Evolutionary conservation across 169 alveolate genomes (phyloP), one percentile per base, ranked within the genome.

Genomic region (Plasmodium gonderi): DNA sequence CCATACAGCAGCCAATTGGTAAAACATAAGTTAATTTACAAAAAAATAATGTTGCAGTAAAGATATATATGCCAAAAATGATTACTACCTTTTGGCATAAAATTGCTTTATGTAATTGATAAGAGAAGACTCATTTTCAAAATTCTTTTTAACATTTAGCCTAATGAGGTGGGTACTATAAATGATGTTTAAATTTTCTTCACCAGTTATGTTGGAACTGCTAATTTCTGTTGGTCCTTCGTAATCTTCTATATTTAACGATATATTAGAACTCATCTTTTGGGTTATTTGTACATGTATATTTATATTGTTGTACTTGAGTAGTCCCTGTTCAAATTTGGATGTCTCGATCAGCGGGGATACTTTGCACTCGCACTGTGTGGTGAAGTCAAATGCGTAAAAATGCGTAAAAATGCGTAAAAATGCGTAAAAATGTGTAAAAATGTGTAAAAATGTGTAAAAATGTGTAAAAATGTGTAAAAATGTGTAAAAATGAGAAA

Each of bases 231-330:
- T 23, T 11, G 72, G n/a, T 12, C 47, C 26, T 45, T 85, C 92
- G 79, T 76, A 75, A 12, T 85, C 80, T 11, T 74, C 79, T 20
- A 60, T 40, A 26, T 36, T 38, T 6, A 75, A 17, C 5, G 74
- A 38, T 9, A 82, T 31, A 20, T n/a, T 85, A 17, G 92, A 36
- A n/a, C 49, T 85, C 9, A 85, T 65, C 38, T 60, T 85, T 40
- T 85, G 92, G 17, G 23, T 85, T 85, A 85, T 85, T 33, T 85
- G 92, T 14, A 85, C 92, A 23, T 85, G 92, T 7, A 85, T 85
- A 31, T 85, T 85, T 54, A 85, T 85, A 38, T 85, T 65, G 14
- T 44, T 75, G 40, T 85, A 85, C 45, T 51, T 85, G 49, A 75
- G 44, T 23, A 85, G 67, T 11, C 79, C 75, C 49, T 85, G 80